These are phyloP conservation scores for Pseudogymnoascus sp. DNA, from an alignment of 2,329 filamentous ascomycete genomes.

Conservation along the genomic window DNA sequence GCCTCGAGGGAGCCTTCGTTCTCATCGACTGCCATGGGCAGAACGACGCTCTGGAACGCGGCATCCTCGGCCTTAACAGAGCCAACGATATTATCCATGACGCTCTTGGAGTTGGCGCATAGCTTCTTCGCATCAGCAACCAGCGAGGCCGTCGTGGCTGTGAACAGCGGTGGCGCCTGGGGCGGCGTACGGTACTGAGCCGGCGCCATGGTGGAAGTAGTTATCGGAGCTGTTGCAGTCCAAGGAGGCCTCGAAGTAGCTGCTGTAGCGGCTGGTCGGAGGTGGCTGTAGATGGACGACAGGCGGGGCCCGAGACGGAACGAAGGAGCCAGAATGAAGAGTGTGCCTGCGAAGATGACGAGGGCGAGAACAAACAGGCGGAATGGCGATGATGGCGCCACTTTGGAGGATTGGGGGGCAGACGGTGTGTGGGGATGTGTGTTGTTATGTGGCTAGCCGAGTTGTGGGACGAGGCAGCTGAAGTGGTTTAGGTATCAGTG, in stretches of 20 bases:
- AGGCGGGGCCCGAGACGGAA: constrained; percentile 41
- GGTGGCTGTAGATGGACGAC: constrained; percentile 46
- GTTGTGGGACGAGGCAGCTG: background rate
- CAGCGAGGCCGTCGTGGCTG: constrained; percentile 61
- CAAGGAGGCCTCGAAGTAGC: constrained; percentile 3
- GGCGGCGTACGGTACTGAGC: constrained; percentile 64
- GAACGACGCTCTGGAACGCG: constrained; percentile 42
- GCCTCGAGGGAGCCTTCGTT: constrained; percentile 51
- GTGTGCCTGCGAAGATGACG: constrained; percentile 45
- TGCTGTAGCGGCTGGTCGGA: constrained; percentile 30
- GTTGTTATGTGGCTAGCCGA: constrained; percentile 5
- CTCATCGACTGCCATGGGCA: constrained; percentile 66
- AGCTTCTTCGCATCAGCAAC: constrained; percentile 57
- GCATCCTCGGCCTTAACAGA: constrained; percentile 45
- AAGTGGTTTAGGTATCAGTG: background rate
- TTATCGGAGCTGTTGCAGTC: constrained; percentile 22
- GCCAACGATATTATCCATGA: constrained; percentile 58
- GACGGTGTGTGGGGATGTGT: constrained; percentile 2
- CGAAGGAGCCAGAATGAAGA: constrained; percentile 59
- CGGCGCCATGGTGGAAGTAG: constrained; percentile 54
- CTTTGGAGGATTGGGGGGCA: constrained; percentile 10
- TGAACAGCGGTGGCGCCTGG: constrained; percentile 70
- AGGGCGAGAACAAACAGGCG: constrained; percentile 41
- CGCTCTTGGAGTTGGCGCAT: constrained; percentile 50
- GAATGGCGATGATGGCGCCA: constrained; percentile 16